Base-by-base conservation (phyloP, 257 asterid species). In the Catharanthus roseus region DNA sequence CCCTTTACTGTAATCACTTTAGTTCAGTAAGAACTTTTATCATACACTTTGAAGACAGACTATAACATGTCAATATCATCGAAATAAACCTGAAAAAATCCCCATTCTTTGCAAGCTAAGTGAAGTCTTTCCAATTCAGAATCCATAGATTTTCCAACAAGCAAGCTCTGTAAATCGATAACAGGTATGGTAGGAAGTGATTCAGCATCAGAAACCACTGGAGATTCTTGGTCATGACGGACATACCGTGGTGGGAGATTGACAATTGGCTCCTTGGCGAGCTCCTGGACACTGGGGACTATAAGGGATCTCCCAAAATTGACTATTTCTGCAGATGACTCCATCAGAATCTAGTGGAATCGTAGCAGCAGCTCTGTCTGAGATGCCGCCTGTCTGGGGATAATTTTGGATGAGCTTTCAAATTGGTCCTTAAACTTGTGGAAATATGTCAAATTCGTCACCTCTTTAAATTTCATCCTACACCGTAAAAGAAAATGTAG, bases 81-180 rank as follows among this genome's bases (percentile, higher is more conserved):
- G 41, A 39, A 61, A 5, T 62, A 41, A 67, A 83, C 95, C 91
- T 88, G 91, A 64, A 86, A 78, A 65, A 88, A 88, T 4, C 95
- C 92, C 91, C 95, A 88, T 6, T 86, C 72, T 74, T 78, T 77
- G 82, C 90, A 88, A 31, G 90, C 90, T 0, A 21, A 68, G 60
- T 86, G 89, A 70, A 88, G 91, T 67, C 68, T 79, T 6, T 78
- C 68, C 23, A 84, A 50, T 63, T 88, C 86, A 34, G 57, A 53
- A 81, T 51, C 78, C 51, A 29, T 33, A 3, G 76, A 72, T 39
- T 68, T 72, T 21, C 79, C 76, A 18, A 33, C 50, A 6, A 76
- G 56, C 75, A 86, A 71, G 53, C 53, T 61, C 18, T 75, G 65
- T 47, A 84, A 62, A 70, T 86, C 84, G 44, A 86, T 77, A 0